Conservation (phyloP, 2,329 filamentous ascomycete genomes). For the Epichloe gansuensis region DNA sequence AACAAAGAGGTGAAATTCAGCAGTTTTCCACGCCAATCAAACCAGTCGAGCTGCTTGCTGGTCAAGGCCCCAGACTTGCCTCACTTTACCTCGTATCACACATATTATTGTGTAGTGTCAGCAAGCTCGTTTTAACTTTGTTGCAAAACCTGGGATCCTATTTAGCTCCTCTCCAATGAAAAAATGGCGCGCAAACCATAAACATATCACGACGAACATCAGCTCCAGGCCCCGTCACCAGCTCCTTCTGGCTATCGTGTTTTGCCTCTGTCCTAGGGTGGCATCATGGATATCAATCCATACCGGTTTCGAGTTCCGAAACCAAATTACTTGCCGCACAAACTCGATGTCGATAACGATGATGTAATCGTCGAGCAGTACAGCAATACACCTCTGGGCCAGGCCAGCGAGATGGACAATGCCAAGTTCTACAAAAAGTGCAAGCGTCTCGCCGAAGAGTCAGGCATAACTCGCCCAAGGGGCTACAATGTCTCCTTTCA, state of each 20-base stretch:
- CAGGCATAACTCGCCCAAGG: slow-evolving; percentile 65
- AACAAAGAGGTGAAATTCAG: background rate
- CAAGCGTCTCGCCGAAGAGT: slow-evolving; percentile 41
- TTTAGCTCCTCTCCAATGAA: too few species aligned
- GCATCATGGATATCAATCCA: slow-evolving; percentile 27
- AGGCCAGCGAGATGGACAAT: slow-evolving; percentile 40
- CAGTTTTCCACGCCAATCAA: background rate
- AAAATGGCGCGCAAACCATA: background rate
- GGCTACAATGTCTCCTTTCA: slow-evolving; percentile 92
- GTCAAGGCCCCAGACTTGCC: too few species aligned
- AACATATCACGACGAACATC: background rate
- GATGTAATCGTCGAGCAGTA: slow-evolving; percentile 39
- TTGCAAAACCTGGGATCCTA: background rate
- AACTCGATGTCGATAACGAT: slow-evolving; percentile 36
- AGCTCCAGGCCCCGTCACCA: background rate
- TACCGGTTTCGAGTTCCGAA: slow-evolving; percentile 43
- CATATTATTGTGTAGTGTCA: background rate
- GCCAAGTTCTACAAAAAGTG: slow-evolving; percentile 44
- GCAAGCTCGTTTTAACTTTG: background rate
- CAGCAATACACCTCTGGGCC: slow-evolving; percentile 33
- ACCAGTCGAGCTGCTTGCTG: background rate
- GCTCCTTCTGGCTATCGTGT: background rate
- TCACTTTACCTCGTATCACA: too few species aligned
- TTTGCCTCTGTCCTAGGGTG: background rate
- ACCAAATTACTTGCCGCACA: slow-evolving; percentile 48